These are phyloP conservation scores for Apiotrichum montevideense DNA, from an alignment of 1,284 basidiomycete species.

Conservation along the genomic window DNA sequence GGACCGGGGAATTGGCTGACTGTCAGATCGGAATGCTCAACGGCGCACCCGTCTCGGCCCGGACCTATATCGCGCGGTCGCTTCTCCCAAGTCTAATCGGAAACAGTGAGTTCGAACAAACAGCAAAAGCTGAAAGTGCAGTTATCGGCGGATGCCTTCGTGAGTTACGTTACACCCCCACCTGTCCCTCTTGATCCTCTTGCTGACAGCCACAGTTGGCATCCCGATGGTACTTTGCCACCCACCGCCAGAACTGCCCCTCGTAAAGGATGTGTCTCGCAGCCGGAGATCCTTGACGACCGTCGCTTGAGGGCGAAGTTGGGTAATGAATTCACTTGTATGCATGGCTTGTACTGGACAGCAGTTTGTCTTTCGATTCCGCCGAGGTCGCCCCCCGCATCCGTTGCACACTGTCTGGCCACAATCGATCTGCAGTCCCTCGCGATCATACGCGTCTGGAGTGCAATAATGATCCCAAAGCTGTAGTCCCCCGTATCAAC, in stretches of 20 bases:
- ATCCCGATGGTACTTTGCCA: slow-evolving; percentile 9
- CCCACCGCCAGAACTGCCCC: slow-evolving; percentile 5
- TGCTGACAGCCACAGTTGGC: background rate
- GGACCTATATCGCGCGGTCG: slow-evolving; percentile 19
- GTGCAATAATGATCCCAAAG: too few relatives aligned
- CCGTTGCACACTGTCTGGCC: too few relatives aligned
- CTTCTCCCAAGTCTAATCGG: slow-evolving; percentile 26
- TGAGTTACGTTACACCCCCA: background rate
- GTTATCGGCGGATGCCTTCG: slow-evolving; percentile 18
- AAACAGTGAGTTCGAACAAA: slow-evolving; percentile 15
- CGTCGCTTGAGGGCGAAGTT: too few relatives aligned
- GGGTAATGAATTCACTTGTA: too few relatives aligned
- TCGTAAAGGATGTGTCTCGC: background rate
- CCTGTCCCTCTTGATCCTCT: too few relatives aligned
- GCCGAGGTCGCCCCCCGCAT: too few relatives aligned
- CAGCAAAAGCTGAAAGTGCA: background rate
- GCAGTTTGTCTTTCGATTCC: too few relatives aligned
- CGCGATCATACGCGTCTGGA: too few relatives aligned
- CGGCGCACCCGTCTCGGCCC: slow-evolving; percentile 19
- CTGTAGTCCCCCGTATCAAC: too few relatives aligned
- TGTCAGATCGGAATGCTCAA: slow-evolving; percentile 32
- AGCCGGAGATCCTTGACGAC: too few relatives aligned
- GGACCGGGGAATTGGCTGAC: background rate
- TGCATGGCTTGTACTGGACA: too few relatives aligned
- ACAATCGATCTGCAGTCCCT: too few relatives aligned